Evolutionary conservation across 2,329 filamentous ascomycete genomes (phyloP).

Genomic region (Colletotrichum limetticola): DNA sequence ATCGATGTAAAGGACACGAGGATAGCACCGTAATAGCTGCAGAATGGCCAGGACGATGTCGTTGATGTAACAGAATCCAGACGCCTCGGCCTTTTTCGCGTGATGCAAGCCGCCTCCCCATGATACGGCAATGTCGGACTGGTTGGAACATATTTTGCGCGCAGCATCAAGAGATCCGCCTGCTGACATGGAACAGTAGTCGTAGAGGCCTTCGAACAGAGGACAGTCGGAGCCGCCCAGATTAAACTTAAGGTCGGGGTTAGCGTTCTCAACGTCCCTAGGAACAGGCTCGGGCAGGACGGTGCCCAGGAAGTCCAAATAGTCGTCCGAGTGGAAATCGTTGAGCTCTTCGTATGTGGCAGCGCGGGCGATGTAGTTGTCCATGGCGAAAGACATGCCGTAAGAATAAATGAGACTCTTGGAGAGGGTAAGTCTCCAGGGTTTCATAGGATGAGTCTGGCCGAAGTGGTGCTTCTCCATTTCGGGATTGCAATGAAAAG

Average conservation of each 20-base stretch:
- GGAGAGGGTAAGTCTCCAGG: slow-evolving; percentile 94
- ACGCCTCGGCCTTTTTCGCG: slow-evolving; percentile 92
- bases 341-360: slow-evolving; percentile 90
- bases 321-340: slow-evolving; percentile 88
- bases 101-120: slow-evolving; percentile 98
- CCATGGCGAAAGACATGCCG: slow-evolving; percentile 96
- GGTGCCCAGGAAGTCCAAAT: slow-evolving; percentile 86
- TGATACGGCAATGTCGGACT: slow-evolving; percentile 96
- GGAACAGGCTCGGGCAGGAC: slow-evolving; percentile 73
- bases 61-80: slow-evolving; percentile 98
- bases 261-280: slow-evolving; percentile 72
- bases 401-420: slow-evolving; percentile 96
- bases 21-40: slow-evolving; percentile 82
- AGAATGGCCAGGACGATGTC: slow-evolving; percentile 96
- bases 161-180: slow-evolving; percentile 93
- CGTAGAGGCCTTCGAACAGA: slow-evolving; percentile 93
- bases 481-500: slow-evolving; percentile 93
- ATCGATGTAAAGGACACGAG: slow-evolving; percentile 92
- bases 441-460: slow-evolving; percentile 98
- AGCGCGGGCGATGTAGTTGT: slow-evolving; percentile 85
- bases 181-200: slow-evolving; percentile 94
- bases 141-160: slow-evolving; percentile 83
- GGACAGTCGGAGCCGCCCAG: slow-evolving; percentile 93
- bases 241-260: slow-evolving; percentile 80
- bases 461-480: slow-evolving; percentile 98